Conservation (phyloP, 176 grass and related monocot species). For the Cymbopogon citratus region DNA sequence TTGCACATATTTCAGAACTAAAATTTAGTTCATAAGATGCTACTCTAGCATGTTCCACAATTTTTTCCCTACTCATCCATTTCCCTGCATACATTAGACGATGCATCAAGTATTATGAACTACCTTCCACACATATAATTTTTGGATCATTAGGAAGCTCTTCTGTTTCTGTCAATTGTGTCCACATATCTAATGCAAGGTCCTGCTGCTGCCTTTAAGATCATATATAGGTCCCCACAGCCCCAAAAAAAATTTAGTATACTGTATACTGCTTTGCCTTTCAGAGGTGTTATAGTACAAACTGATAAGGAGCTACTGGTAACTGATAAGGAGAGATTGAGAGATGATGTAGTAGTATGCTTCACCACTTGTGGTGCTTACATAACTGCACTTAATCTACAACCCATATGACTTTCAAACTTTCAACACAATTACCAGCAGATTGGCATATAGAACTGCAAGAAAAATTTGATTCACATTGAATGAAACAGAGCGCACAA, state of each 20-base stretch:
- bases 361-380: too few relatives aligned
- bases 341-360: too few relatives aligned
- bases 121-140: background rate
- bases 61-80: background rate
- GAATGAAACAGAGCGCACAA: background rate
- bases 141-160: background rate
- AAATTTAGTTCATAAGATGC: background rate
- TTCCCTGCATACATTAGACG: background rate
- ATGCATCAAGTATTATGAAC: background rate
- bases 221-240: background rate
- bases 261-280: too few relatives aligned
- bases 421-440: background rate
- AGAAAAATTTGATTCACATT: background rate
- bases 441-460: background rate
- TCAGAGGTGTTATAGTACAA: background rate
- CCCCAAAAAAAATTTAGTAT: background rate
- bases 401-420: background rate
- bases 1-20: background rate
- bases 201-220: background rate
- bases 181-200: background rate
- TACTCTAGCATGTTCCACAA: background rate
- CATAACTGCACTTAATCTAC: background rate
- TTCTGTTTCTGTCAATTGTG: background rate
- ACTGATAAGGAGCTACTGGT: too few relatives aligned
- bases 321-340: too few relatives aligned